Evolutionary conservation across 2,329 filamentous ascomycete species (phyloP).

Genomic region (Tolypocladium pustulatum): DNA sequence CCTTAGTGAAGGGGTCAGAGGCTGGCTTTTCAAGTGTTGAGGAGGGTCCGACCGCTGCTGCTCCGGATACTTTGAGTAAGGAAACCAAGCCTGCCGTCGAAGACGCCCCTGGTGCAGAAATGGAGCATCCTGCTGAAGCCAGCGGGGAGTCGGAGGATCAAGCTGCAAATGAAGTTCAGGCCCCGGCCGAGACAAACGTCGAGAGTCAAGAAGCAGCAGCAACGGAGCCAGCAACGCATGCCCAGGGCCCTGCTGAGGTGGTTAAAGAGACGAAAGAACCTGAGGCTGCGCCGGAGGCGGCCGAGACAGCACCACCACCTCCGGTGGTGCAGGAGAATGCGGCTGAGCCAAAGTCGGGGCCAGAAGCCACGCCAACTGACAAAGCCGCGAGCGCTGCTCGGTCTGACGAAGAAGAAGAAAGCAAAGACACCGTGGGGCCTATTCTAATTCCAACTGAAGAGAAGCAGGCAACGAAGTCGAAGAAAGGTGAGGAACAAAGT

Average conservation of each 20-base stretch:
- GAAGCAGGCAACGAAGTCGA: conserved; percentile 18
- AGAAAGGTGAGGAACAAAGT: conserved; percentile 33
- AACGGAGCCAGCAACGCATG: not conserved
- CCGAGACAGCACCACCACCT: not conserved
- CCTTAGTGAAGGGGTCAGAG: not conserved
- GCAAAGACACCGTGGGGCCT: conserved; percentile 27
- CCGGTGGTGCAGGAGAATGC: not conserved
- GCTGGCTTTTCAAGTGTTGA: not conserved
- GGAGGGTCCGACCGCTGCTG: not conserved
- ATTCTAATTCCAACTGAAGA: conserved; percentile 21
- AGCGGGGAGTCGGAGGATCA: conserved; percentile 4
- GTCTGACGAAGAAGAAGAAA: conserved; percentile 18
- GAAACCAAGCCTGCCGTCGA: conserved; percentile 5
- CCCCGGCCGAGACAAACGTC: not conserved
- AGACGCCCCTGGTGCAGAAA: not conserved
- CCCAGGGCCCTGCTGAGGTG: conserved; percentile 1
- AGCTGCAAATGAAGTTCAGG: not conserved
- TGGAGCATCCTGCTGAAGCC: conserved; percentile 4
- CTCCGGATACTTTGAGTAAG: conserved; percentile 5
- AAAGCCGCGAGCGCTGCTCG: conserved; percentile 1
- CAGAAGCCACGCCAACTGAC: conserved; percentile 1
- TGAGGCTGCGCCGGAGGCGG: not conserved
- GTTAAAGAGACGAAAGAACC: conserved; percentile 1
- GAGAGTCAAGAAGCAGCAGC: not conserved
- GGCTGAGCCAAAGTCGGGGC: conserved; percentile 18